Conservation (phyloP, 2,329 filamentous ascomycete species). For the Xylariales sp. region DNA sequence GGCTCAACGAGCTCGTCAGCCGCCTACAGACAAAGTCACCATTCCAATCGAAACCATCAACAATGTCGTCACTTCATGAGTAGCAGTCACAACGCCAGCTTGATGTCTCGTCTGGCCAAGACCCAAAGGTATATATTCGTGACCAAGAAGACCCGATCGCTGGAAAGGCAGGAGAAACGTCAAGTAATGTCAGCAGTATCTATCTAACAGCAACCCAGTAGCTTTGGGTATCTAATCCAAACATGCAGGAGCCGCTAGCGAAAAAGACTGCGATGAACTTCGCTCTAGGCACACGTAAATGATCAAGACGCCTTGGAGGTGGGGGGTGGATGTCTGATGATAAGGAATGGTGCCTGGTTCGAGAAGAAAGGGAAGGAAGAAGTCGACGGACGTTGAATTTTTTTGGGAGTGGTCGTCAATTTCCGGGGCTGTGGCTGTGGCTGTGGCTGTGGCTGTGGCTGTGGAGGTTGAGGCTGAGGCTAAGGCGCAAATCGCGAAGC, state of each 20-base stretch:
- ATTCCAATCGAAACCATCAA: too few relatives aligned
- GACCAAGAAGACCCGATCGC: not conserved
- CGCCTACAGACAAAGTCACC: too few relatives aligned
- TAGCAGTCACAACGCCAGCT: too few relatives aligned
- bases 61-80: too few relatives aligned
- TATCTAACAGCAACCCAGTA: slow-evolving; percentile 95
- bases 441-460: too few relatives aligned
- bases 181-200: slow-evolving; percentile 73
- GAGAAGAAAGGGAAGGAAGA: slow-evolving; percentile 26
- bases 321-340: slow-evolving; percentile 68
- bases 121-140: not conserved
- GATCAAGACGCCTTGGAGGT: slow-evolving; percentile 76
- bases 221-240: too few relatives aligned
- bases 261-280: slow-evolving; percentile 75
- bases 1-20: too few relatives aligned
- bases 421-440: too few relatives aligned
- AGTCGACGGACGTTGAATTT: slow-evolving; percentile 22
- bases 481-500: too few relatives aligned
- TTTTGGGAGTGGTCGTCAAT: not conserved
- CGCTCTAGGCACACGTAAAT: slow-evolving; percentile 87
- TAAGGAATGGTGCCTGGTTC: slow-evolving; percentile 80
- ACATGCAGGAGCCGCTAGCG: slow-evolving; percentile 91
- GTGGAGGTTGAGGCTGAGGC: too few relatives aligned
- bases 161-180: slow-evolving; percentile 11
- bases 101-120: too few relatives aligned